These are phyloP conservation scores for Backusella macrospora DNA, from an alignment of 192 early-diverging fungal species.

Conservation along the genomic window DNA sequence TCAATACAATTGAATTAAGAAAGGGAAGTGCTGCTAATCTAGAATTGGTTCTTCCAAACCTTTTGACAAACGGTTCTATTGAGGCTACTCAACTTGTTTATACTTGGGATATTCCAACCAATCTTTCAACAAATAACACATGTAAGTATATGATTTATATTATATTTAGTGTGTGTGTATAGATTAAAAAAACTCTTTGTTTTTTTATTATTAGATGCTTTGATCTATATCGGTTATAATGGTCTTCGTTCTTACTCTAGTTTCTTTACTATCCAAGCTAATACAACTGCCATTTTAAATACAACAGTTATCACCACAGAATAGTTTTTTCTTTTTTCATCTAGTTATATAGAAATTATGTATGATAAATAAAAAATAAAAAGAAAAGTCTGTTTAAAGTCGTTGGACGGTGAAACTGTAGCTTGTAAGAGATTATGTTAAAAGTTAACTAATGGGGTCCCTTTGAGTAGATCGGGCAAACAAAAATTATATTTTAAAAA, in stretches of 20 bases:
- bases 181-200: neutral
- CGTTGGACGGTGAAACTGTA: too few relatives aligned
- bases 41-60: conserved; percentile 13
- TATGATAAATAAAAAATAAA: too few relatives aligned
- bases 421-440: too few relatives aligned
- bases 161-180: neutral
- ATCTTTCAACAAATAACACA: neutral
- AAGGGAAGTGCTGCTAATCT: conserved; percentile 13
- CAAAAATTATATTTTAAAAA: too few relatives aligned
- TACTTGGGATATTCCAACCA: conserved; percentile 23
- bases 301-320: neutral
- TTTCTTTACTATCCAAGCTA: conserved; percentile 1
- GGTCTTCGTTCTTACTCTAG: neutral
- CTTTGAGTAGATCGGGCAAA: too few relatives aligned
- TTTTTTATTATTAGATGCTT: conserved; percentile 8
- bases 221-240: neutral
- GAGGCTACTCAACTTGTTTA: neutral
- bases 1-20: conserved; percentile 9
- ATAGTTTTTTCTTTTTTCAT: too few relatives aligned
- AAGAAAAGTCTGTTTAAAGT: too few relatives aligned
- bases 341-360: too few relatives aligned
- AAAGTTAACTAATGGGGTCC: too few relatives aligned
- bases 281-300: neutral
- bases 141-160: neutral
- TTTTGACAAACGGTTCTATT: neutral